phyloP scores from a whole-genome alignment of 306 rosid species.

The Vachellia collinsii region DNA sequence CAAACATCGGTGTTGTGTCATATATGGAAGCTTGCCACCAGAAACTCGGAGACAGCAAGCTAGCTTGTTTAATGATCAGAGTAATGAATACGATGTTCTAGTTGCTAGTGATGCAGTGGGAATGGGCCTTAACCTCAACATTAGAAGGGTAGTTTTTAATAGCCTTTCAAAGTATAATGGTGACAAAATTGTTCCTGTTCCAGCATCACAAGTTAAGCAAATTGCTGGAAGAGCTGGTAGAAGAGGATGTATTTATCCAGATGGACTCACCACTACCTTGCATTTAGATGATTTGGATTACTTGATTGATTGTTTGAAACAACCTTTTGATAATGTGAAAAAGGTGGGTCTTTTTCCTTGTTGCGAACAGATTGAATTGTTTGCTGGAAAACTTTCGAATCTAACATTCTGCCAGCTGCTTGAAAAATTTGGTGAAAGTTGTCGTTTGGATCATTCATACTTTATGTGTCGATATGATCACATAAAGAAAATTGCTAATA shows the following conservation, averaged over 20 bases:
- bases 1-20: conserved; percentile 79
- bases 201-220: conserved; percentile 92
- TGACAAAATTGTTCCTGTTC: conserved; percentile 78
- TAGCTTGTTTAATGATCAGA: conserved; percentile 77
- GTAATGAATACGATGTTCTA: conserved; percentile 78
- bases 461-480: conserved; percentile 79
- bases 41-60: conserved; percentile 93
- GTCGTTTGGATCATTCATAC: conserved; percentile 81
- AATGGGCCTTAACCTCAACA: conserved; percentile 95
- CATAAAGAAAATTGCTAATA: conserved; percentile 86
- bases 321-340: conserved; percentile 71
- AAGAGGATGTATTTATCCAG: conserved; percentile 87
- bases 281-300: conserved; percentile 79
- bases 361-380: conserved; percentile 83
- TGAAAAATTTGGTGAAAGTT: conserved; percentile 72
- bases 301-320: conserved; percentile 88
- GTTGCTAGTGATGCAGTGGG: conserved; percentile 98
- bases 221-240: conserved; percentile 98
- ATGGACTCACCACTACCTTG: conserved; percentile 85
- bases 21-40: conserved; percentile 93
- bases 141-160: conserved; percentile 86
- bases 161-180: conserved; percentile 83
- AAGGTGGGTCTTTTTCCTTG: conserved; percentile 84
- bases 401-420: conserved; percentile 63
- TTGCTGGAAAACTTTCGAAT: conserved; percentile 66